Evolutionary conservation across 106 monocot species (phyloP).

Genomic region (Acorus calamus): DNA sequence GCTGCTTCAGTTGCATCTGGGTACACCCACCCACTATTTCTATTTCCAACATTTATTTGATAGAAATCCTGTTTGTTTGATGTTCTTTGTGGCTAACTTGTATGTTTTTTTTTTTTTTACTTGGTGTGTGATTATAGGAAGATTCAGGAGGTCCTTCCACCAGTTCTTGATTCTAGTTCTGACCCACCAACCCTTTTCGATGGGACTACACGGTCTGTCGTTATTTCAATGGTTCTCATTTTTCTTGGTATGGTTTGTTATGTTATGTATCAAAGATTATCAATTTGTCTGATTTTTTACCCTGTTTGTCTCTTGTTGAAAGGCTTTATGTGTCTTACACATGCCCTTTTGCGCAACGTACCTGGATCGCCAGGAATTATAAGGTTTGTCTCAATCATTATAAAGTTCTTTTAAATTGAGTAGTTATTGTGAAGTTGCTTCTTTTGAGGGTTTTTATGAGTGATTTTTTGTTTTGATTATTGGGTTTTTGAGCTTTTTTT

Average conservation of each 20-base stretch:
- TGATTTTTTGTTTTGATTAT: not conserved
- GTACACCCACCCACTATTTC: too few relatives aligned
- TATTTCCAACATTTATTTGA: too few relatives aligned
- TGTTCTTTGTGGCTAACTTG: not conserved
- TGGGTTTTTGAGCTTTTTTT: not conserved
- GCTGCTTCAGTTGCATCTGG: too few relatives aligned
- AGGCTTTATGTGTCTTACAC: slow-evolving; percentile 44
- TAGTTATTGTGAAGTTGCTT: too few relatives aligned
- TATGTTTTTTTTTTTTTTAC: not conserved
- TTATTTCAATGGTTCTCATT: not conserved
- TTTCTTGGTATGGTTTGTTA: not conserved
- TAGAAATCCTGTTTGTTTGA: too few relatives aligned
- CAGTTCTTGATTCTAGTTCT: slow-evolving; percentile 37
- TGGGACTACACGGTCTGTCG: slow-evolving; percentile 67
- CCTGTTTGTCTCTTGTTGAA: not conserved
- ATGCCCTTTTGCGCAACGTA: slow-evolving; percentile 18
- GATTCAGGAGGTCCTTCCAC: slow-evolving; percentile 38
- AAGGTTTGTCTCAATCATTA: slow-evolving; percentile 18
- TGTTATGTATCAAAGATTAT: not conserved
- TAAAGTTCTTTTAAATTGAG: not conserved
- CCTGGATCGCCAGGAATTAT: slow-evolving; percentile 19
- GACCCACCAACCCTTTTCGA: slow-evolving; percentile 64
- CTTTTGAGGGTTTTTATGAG: not conserved
- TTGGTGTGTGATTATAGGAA: slow-evolving; percentile 1
- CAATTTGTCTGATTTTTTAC: not conserved